Percentiles rank a stretch among this genome's conserved stretches.
Conservation (phyloP, 345 rosid species). For the Sonneratia alba region DNA sequence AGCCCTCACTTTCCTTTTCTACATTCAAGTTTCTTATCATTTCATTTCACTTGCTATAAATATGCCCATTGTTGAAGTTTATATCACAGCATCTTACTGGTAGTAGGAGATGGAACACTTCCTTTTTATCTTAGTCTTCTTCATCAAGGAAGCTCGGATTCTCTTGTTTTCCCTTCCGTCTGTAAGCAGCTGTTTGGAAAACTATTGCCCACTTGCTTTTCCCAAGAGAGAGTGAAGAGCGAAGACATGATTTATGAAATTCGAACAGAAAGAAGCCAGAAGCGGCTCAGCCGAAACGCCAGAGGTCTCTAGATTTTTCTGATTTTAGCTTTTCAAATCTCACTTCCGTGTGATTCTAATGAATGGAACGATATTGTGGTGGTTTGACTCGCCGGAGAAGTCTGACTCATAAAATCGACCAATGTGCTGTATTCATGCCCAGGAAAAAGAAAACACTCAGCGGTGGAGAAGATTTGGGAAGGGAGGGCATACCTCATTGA, state of each 20-base stretch:
- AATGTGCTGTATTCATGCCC: not conserved
- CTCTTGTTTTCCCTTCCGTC: not conserved
- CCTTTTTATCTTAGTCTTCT: too few relatives aligned
- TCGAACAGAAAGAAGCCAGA: not conserved
- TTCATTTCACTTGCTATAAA: too few relatives aligned
- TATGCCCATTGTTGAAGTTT: too few relatives aligned
- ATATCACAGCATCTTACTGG: too few relatives aligned
- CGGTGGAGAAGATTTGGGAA: not conserved
- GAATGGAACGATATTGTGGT: too few relatives aligned
- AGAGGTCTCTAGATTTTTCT: not conserved
- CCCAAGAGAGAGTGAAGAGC: not conserved
- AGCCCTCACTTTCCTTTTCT: too few relatives aligned
- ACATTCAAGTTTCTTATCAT: too few relatives aligned
- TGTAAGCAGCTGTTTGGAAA: not conserved
- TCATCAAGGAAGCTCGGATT: too few relatives aligned
- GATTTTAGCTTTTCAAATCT: not conserved
- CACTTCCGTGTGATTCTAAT: too few relatives aligned
- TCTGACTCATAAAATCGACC: not conserved
- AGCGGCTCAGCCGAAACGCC: not conserved
- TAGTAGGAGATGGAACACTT: too few relatives aligned
- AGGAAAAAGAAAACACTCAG: not conserved
- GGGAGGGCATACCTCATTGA: conserved; percentile 1
- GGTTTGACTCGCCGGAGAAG: too few relatives aligned
- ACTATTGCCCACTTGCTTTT: not conserved
- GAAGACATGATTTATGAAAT: not conserved